Evolutionary conservation across 441 rosid species (phyloP).

Genomic region (Syzygium syzygioides): DNA sequence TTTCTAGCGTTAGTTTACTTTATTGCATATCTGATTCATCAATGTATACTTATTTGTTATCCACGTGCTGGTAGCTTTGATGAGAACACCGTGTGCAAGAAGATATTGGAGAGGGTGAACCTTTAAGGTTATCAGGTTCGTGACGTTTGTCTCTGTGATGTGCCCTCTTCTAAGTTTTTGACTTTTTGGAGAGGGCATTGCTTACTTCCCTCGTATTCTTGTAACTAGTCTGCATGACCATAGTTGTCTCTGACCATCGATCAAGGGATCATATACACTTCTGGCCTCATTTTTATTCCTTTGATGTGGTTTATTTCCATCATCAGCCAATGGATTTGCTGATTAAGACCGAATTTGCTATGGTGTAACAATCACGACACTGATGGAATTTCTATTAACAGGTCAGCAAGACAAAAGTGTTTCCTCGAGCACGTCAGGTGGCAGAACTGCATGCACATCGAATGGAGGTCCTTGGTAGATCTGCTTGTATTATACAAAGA

Average conservation of each 20-base stretch:
- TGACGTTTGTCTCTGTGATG: background rate
- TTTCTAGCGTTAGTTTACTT: constrained; percentile 4
- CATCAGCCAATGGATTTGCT: background rate
- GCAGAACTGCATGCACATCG: constrained; percentile 90
- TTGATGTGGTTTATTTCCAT: background rate
- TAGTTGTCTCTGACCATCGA: background rate
- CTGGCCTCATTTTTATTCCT: background rate
- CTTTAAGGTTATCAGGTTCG: constrained; percentile 86
- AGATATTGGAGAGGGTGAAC: constrained; percentile 66
- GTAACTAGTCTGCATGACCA: background rate
- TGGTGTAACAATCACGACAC: background rate
- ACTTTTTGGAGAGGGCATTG: background rate
- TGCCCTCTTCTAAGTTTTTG: background rate
- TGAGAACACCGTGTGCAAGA: constrained; percentile 68
- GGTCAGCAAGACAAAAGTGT: constrained; percentile 92
- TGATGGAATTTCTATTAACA: constrained; percentile 19
- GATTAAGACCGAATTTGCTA: background rate
- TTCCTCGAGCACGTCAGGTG: constrained; percentile 98
- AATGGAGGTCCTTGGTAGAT: constrained; percentile 63
- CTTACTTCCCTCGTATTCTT: background rate
- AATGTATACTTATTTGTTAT: constrained; percentile 1
- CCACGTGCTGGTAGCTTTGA: constrained; percentile 38
- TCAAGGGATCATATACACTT: background rate
- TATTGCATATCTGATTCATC: background rate
- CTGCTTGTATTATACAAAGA: constrained; percentile 71